Base-by-base conservation (phyloP, 208 protist genomes). In the Acanthamoeba castellanii region DNA sequence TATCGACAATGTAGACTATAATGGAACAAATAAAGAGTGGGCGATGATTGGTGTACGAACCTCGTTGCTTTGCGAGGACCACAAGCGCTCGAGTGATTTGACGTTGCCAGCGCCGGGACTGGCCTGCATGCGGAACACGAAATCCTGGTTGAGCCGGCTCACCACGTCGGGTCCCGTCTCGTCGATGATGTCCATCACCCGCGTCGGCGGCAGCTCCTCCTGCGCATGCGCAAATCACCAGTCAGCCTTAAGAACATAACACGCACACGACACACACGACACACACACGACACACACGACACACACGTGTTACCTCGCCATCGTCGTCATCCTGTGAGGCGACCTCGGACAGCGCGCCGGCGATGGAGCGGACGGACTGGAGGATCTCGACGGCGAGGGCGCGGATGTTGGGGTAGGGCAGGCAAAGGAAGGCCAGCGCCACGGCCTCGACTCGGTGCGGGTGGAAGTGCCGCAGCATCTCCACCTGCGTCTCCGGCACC, bases 141-240 rank as follows among this genome's bases (percentile, higher is more conserved):
- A 74, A 74, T 92, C 87, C 32, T 92, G 87, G 16, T 74, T 92
- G 25, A 92, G 87, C 18, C 57, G 50, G 70, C 70, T n/a, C 50
- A 92, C 87, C 6, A 92, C 47, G 30, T 92, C 87, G 34, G 87
- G 87, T 34, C 87, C 87, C 8, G 87, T 92, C 37, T 92, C 87
- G 25, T 92, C 87, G 37, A 92, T 92, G 20, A 92, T 92, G 25
- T 92, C 87, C 87, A 92, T 92, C 64, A 92, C 87, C 3, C 87
- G 50, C 47, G 87, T 55, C 8, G 87, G 87, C 9, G 87, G 8
- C 22, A 92, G 59, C 27, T 66, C 61, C 47, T 92, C 87, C 87
- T 92, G 37, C 30, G 4, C 50, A 30, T 52, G 8, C 11, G 9
- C 78, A 30, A 42, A 5, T 11, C 47, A 27, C n/a, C n/a, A n/a